Evolutionary conservation across 306 rosid species (phyloP).

Genomic region (Citrullus amarus): DNA sequence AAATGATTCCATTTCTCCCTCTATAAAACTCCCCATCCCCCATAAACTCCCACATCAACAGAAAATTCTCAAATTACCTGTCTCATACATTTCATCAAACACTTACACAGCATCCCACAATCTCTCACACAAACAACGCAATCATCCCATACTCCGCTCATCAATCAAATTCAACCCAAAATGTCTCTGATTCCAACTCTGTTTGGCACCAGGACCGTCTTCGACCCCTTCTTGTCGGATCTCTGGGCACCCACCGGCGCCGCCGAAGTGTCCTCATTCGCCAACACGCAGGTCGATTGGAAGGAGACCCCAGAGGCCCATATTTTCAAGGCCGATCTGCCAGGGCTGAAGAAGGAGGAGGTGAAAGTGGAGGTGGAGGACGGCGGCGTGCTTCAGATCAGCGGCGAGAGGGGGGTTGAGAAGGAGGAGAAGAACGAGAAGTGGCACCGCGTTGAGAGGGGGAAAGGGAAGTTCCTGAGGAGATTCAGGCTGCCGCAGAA

Average conservation of each 20-base stretch:
- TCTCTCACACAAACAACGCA: too few relatives aligned
- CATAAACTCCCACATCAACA: not conserved
- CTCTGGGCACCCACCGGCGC: not conserved
- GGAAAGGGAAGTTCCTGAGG: slow-evolving; percentile 24
- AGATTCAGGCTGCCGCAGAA: slow-evolving; percentile 38
- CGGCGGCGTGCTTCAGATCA: slow-evolving; percentile 22
- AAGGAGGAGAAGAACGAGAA: slow-evolving; percentile 22
- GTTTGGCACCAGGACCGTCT: slow-evolving; percentile 12
- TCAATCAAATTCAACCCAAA: not conserved
- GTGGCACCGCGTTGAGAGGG: slow-evolving; percentile 23
- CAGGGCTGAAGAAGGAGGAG: slow-evolving; percentile 24
- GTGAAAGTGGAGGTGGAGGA: slow-evolving; percentile 44
- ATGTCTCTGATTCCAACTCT: slow-evolving; percentile 17
- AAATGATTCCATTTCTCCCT: not conserved
- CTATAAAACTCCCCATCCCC: not conserved
- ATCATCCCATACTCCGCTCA: not conserved
- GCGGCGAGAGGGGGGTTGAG: slow-evolving; percentile 24
- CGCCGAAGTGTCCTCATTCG: slow-evolving; percentile 13
- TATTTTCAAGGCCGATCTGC: slow-evolving; percentile 27
- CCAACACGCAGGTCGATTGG: slow-evolving; percentile 14
- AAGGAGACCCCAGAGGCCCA: slow-evolving; percentile 31
- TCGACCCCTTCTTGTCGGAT: slow-evolving; percentile 16
- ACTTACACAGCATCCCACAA: too few relatives aligned
- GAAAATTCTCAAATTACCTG: not conserved
- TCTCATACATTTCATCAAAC: not conserved